Evolutionary conservation across 1,284 basidiomycete species (phyloP), one percentile per base, ranked within the genome.

Genomic region (Naganishia sp.): DNA sequence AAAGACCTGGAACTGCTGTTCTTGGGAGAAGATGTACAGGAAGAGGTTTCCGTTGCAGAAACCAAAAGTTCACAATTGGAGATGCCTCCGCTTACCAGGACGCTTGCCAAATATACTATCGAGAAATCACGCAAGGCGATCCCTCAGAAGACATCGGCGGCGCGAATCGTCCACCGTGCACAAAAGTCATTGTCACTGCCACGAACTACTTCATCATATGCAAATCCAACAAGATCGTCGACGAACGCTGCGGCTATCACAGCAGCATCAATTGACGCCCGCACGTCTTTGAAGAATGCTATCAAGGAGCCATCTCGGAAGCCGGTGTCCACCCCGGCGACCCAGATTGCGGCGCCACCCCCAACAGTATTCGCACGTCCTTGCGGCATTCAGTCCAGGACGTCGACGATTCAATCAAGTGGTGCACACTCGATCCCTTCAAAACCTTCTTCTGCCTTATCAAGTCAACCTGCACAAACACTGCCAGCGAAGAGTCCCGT

Each of bases 181-280:
- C 58, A 61, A n/a, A 61, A 61, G 31, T 61, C 58, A 41, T 25
- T 61, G 50, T 51, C 58, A 9, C 25, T 61, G 10, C 58, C 58
- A 2, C 28, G 58, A 28, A 51, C 58, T 7, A 61, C 58, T 2
- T 61, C 47, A 18, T 61, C 58, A 7, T 61, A 61, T n/a, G 58
- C 58, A 23, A 61, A 61, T 42, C 58, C 47, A 21, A 61, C 58
- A 21, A 32, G 41, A 23, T 61, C 58, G 10, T 61, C 58, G 13
- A 47, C 47, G 6, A 50, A 61, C 25, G 58, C 58, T 6, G 58
- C 58, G 6, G 50, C 58, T 15, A 41, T 61, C 21, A 61, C 58
- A 7, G 58, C 58, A 10, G 58, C 47, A 3, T 39, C 32, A 25
- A 50, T 50, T 3, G 49, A 41, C n/a, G 58, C 58, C 3, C 58